Percentiles rank a stretch among this genome's conserved stretches.
Conservation (phyloP, 805 yeast species). For the Yarrowia bubula region DNA sequence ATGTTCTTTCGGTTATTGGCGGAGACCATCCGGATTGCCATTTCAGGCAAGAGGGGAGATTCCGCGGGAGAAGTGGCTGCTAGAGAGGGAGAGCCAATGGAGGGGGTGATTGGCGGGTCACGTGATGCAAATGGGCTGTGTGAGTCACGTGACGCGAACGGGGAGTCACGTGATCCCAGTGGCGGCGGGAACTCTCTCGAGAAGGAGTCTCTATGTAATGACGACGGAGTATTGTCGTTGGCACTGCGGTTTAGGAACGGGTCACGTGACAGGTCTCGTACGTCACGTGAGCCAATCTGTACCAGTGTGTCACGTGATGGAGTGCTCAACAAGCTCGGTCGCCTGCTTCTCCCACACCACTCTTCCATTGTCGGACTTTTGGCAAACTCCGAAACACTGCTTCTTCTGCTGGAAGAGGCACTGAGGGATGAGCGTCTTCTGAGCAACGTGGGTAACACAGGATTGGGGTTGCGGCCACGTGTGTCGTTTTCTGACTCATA, state of each 20-base stretch:
- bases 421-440: background rate
- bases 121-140: background rate
- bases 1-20: slow-evolving; percentile 28
- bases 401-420: background rate
- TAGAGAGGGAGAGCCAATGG: slow-evolving; percentile 1
- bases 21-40: slow-evolving; percentile 12
- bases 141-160: slow-evolving; percentile 3
- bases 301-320: background rate
- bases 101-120: slow-evolving; percentile 7
- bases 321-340: background rate
- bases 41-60: background rate
- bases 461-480: background rate
- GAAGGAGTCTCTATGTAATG: background rate
- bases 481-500: slow-evolving; percentile 8
- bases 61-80: slow-evolving; percentile 10
- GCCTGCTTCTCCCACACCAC: background rate
- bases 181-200: background rate
- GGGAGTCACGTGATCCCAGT: background rate
- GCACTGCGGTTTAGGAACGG: background rate
- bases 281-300: background rate
- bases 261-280: slow-evolving; percentile 8
- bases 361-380: slow-evolving; percentile 17
- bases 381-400: background rate
- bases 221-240: background rate
- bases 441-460: background rate